Evolutionary conservation across 2,329 filamentous ascomycete genomes (phyloP), one percentile per base, ranked within the genome.

Genomic region (Alternaria triticimaculans): DNA sequence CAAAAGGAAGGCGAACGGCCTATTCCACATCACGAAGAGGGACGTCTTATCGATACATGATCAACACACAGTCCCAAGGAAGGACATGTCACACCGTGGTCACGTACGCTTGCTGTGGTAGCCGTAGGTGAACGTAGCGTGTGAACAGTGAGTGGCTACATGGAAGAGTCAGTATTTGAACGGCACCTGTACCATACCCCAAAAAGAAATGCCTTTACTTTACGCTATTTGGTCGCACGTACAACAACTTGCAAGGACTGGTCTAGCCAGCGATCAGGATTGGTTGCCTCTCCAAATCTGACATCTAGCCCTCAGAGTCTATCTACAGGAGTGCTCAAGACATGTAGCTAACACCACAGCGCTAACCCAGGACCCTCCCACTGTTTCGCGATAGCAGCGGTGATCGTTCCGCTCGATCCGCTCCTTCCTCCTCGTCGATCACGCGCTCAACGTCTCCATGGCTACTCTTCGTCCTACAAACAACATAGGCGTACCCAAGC

Each of bases 91-190:
- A 23, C 14, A 20, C 20, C 20, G 20, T 28, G 33, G 28, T 37
- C 49, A 37, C 14, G 20, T 33, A 37, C 30, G 30, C 49, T 25
- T 11, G 49, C 49, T 18, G 30, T 25, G 49, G 49, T 23, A 41
- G 49, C 20, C 43, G 18, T 45, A 45, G 4, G n/a, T 45, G 43
- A 45, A 45, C 6, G 18, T 18, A 45, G 20, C 49, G 14, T 53
- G 28, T 2, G 6, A 53, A 20, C 30, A 23, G 20, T 21, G 28
- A 53, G 20, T 37, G 23, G 49, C 5, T 28, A 53, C 30, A 41
- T 84, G 94, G 48, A 0, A 94, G 94, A 50, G 93, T 25, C 49
- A 18, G 30, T 25, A 53, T 53, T 41, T 53, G 49, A 53, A 53
- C 8, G 30, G 49, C 30, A 53, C 14, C 6, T 53, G 49, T 41